Evolutionary conservation across 2,329 filamentous ascomycete genomes (phyloP).

Genomic region (Sclerotinia minor): DNA sequence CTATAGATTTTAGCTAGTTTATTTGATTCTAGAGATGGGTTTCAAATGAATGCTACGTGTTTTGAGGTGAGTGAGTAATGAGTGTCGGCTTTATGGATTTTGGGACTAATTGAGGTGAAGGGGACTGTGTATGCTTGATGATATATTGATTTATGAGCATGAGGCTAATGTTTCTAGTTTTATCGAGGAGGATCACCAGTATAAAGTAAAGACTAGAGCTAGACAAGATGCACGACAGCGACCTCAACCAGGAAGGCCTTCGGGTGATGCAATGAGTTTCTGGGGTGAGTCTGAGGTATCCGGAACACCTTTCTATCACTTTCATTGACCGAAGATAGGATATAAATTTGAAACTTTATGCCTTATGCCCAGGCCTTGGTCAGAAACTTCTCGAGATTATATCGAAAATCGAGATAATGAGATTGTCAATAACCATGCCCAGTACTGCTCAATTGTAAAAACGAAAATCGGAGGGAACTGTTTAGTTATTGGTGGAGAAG

Average conservation of each 20-base stretch:
- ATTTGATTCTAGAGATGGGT: slow-evolving; percentile 82
- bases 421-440: slow-evolving; percentile 82
- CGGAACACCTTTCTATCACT: not conserved
- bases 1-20: slow-evolving; percentile 78
- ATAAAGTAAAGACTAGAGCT: slow-evolving; percentile 63
- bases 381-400: slow-evolving; percentile 66
- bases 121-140: slow-evolving; percentile 52
- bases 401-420: slow-evolving; percentile 75
- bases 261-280: slow-evolving; percentile 83
- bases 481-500: slow-evolving; percentile 86
- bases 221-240: slow-evolving; percentile 54
- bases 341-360: slow-evolving; percentile 95
- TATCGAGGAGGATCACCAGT: slow-evolving; percentile 85
- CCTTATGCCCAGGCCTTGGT: slow-evolving; percentile 74
- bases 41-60: slow-evolving; percentile 92
- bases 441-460: slow-evolving; percentile 92
- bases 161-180: slow-evolving; percentile 57
- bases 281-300: slow-evolving; percentile 65
- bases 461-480: slow-evolving; percentile 78
- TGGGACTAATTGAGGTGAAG: slow-evolving; percentile 43
- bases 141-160: not conserved
- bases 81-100: not conserved
- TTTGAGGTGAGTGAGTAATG: slow-evolving; percentile 66
- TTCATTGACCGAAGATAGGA: slow-evolving; percentile 52
- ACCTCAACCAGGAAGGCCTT: slow-evolving; percentile 52